phyloP scores from a whole-genome alignment of 2,329 filamentous ascomycete species.

The Biscogniauxia mediterranea region DNA sequence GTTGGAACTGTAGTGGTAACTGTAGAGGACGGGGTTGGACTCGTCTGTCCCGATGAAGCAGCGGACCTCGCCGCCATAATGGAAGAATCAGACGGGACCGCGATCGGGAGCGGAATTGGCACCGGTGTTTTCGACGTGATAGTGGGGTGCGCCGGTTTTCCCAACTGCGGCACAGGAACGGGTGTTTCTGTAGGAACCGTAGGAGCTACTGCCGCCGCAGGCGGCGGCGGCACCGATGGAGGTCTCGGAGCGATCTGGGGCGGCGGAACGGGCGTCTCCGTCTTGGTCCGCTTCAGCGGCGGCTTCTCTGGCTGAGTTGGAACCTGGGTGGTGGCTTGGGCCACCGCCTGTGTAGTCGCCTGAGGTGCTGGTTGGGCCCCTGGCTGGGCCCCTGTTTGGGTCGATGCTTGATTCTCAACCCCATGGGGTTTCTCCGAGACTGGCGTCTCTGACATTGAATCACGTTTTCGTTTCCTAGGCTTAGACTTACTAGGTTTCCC shows the following conservation, averaged over 20 bases:
- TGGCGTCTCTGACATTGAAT: slow-evolving; percentile 34
- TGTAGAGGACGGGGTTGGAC: slow-evolving; percentile 34
- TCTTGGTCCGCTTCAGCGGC: slow-evolving; percentile 52
- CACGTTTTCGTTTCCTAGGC: slow-evolving; percentile 47
- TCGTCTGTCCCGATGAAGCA: slow-evolving; percentile 26
- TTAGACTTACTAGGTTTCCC: slow-evolving; percentile 28
- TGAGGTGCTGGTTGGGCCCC: slow-evolving; percentile 6
- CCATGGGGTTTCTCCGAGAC: slow-evolving; percentile 31
- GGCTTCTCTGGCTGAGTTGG: slow-evolving; percentile 33
- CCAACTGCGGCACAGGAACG: slow-evolving; percentile 32
- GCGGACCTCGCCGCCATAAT: slow-evolving; percentile 25
- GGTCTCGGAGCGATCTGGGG: slow-evolving; percentile 36
- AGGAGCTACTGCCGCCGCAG: slow-evolving; percentile 11
- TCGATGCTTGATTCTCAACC: slow-evolving; percentile 15
- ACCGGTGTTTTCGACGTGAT: slow-evolving; percentile 36
- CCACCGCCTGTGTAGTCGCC: slow-evolving; percentile 22
- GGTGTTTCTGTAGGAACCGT: slow-evolving; percentile 29
- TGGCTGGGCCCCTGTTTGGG: neutral
- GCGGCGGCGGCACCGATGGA: slow-evolving; percentile 31
- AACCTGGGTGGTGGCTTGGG: slow-evolving; percentile 14
- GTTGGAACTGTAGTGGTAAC: slow-evolving; percentile 37
- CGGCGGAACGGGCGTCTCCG: slow-evolving; percentile 55
- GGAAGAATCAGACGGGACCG: slow-evolving; percentile 26
- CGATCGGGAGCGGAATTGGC: slow-evolving; percentile 28
- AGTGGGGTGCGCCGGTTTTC: slow-evolving; percentile 21